Evolutionary conservation across 2,329 filamentous ascomycete species (phyloP).

Genomic region (Drechslerella dactyloides): DNA sequence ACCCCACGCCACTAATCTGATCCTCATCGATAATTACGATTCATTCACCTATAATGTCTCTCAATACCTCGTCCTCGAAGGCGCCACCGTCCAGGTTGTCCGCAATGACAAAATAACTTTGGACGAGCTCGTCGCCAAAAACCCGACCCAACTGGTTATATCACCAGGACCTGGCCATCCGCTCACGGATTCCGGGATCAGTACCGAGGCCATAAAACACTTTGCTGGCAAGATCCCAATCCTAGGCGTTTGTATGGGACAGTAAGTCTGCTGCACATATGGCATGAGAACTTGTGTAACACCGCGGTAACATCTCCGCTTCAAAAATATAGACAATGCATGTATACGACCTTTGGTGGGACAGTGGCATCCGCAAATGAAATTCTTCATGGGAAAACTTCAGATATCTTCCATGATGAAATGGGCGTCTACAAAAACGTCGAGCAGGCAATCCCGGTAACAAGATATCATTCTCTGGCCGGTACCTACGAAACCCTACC

Average conservation of each 20-base stretch:
- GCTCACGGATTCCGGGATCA: slow-evolving; percentile 86
- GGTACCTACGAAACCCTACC: slow-evolving; percentile 88
- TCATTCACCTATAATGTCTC: slow-evolving; percentile 99
- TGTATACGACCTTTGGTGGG: slow-evolving; percentile 90
- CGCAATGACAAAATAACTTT: slow-evolving; percentile 91
- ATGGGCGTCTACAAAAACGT: slow-evolving; percentile 92
- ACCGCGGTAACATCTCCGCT: slow-evolving; percentile 7
- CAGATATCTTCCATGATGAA: slow-evolving; percentile 81
- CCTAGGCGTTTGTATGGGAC: slow-evolving; percentile 97
- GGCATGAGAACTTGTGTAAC: neutral
- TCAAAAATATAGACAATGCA: slow-evolving; percentile 73
- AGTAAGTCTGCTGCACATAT: slow-evolving; percentile 66
- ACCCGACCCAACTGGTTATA: slow-evolving; percentile 91
- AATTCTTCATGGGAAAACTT: slow-evolving; percentile 97
- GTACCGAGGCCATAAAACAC: slow-evolving; percentile 85
- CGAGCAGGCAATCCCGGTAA: slow-evolving; percentile 80
- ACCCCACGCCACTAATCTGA: slow-evolving; percentile 54
- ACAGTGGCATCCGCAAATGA: slow-evolving; percentile 91
- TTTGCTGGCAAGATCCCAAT: slow-evolving; percentile 95
- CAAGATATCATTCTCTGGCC: slow-evolving; percentile 93
- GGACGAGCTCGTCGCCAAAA: slow-evolving; percentile 79
- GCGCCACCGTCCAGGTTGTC: slow-evolving; percentile 85
- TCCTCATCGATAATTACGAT: slow-evolving; percentile 98
- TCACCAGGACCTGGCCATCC: slow-evolving; percentile 96
- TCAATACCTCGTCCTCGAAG: slow-evolving; percentile 96